Evolutionary conservation across 2,329 filamentous ascomycete species (phyloP).

Genomic region (Colletotrichum siamense): DNA sequence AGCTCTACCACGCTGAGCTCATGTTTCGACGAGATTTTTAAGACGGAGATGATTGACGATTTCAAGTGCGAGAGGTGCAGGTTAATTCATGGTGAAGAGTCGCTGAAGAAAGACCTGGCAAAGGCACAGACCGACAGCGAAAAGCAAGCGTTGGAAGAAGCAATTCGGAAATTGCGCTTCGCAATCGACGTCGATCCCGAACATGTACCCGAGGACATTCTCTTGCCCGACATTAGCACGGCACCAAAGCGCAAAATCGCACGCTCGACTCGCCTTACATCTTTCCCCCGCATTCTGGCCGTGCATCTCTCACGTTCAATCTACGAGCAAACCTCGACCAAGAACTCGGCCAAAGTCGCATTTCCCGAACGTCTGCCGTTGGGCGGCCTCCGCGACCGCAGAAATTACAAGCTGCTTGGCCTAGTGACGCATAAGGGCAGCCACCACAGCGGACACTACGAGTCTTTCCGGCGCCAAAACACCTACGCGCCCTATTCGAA

Average conservation of each 20-base stretch:
- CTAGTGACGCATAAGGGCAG: constrained; percentile 95
- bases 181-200: constrained; percentile 86
- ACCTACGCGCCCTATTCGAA: constrained; percentile 79
- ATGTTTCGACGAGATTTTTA: constrained; percentile 93
- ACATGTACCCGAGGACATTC: constrained; percentile 71
- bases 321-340: constrained; percentile 83
- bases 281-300: constrained; percentile 88
- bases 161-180: constrained; percentile 58
- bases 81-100: constrained; percentile 76
- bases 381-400: constrained; percentile 78
- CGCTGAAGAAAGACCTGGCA: constrained; percentile 65
- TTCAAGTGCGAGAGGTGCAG: constrained; percentile 95
- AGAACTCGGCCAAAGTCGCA: constrained; percentile 92
- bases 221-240: constrained; percentile 74
- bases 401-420: constrained; percentile 82
- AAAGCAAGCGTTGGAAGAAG: constrained; percentile 58
- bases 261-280: constrained; percentile 84
- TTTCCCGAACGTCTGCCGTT: constrained; percentile 89
- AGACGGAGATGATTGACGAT: constrained; percentile 95
- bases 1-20: constrained; percentile 80
- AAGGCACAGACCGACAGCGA: constrained; percentile 59
- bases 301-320: constrained; percentile 94
- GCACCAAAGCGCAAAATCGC: constrained; percentile 86
- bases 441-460: constrained; percentile 96
- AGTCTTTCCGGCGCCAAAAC: constrained; percentile 90